A percentile compares a stretch with the other conserved stretches of the same genome.
phyloP scores from a whole-genome alignment of 2,329 filamentous ascomycete species.

The Cladosporium sp. region DNA sequence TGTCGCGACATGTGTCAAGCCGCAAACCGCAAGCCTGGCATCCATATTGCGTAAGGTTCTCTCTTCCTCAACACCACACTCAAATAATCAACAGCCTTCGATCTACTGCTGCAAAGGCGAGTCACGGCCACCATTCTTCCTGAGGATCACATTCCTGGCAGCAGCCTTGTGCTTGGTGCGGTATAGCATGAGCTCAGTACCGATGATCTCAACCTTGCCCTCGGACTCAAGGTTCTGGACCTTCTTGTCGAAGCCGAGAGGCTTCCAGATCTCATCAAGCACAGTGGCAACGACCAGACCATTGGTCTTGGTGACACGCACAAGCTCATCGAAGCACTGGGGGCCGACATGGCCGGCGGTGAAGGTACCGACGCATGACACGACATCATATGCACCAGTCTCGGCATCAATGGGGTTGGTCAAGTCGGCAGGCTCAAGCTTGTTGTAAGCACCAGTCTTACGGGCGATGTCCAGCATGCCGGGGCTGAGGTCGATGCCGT shows the following conservation, averaged over 20 bases:
- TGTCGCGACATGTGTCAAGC: background rate
- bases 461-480: constrained; percentile 58
- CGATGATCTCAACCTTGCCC: constrained; percentile 42
- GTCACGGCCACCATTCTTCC: constrained; percentile 27
- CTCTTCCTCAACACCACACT: background rate
- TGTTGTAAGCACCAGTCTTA: constrained; percentile 51
- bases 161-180: constrained; percentile 32
- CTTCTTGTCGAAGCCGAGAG: constrained; percentile 51
- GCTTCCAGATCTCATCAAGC: constrained; percentile 53
- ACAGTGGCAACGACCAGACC: constrained; percentile 57
- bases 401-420: constrained; percentile 45
- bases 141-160: constrained; percentile 32
- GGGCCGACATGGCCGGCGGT: constrained; percentile 60
- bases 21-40: background rate
- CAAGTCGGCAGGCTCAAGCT: constrained; percentile 51
- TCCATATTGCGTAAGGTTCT: background rate
- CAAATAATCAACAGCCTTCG: background rate
- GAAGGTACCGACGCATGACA: constrained; percentile 58
- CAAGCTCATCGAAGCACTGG: constrained; percentile 52
- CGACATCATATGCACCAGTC: constrained; percentile 51
- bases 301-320: constrained; percentile 50
- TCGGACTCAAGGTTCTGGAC: constrained; percentile 39
- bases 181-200: constrained; percentile 37
- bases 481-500: constrained; percentile 56
- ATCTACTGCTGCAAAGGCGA: constrained; percentile 18